phyloP scores from a whole-genome alignment of 352 stramenopile species.

The Phytophthora colocasiae region DNA sequence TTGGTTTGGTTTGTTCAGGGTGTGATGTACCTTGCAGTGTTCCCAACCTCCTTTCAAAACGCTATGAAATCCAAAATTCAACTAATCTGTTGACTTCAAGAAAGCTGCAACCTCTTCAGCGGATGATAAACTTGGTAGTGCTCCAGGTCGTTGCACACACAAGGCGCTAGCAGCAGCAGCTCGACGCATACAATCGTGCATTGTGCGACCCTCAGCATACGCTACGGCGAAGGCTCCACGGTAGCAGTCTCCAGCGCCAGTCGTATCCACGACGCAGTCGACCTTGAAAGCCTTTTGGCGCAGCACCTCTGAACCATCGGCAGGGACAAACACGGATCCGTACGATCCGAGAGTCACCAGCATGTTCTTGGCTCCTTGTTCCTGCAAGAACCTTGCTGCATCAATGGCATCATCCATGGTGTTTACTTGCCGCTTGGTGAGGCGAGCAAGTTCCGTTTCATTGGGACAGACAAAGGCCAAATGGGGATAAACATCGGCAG shows the following conservation, averaged over 20 bases:
- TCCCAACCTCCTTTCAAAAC: too few species aligned
- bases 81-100: conserved; percentile 21
- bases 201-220: conserved; percentile 43
- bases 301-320: conserved; percentile 30
- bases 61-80: too few species aligned
- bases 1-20: too few species aligned
- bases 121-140: conserved; percentile 67
- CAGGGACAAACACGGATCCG: conserved; percentile 65
- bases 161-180: conserved; percentile 61
- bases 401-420: conserved; percentile 47
- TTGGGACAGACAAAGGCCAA: conserved; percentile 71
- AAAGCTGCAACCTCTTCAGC: conserved; percentile 33
- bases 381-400: conserved; percentile 51
- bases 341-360: conserved; percentile 67
- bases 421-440: conserved; percentile 42
- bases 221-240: conserved; percentile 66
- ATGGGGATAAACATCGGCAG: conserved; percentile 44
- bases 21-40: too few species aligned
- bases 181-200: conserved; percentile 53
- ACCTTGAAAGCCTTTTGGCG: conserved; percentile 53
- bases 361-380: conserved; percentile 48
- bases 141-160: conserved; percentile 63
- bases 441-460: conserved; percentile 66
- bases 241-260: conserved; percentile 75
- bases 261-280: conserved; percentile 72